These are phyloP conservation scores for Venturia nashicola DNA, from an alignment of 2,329 filamentous ascomycete genomes.

Conservation along the genomic window DNA sequence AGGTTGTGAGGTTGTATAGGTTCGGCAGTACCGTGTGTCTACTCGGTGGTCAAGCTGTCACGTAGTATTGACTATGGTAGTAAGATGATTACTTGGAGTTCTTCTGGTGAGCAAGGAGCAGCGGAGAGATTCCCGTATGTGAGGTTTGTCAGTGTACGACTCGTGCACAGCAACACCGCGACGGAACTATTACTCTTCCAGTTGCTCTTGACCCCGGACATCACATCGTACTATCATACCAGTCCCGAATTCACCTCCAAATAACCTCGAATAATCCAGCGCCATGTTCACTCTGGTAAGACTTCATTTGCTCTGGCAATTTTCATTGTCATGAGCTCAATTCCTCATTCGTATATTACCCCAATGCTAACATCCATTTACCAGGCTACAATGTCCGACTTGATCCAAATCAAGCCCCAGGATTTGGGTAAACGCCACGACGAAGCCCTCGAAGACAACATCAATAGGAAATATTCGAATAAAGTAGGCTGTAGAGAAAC, in stretches of 20 bases:
- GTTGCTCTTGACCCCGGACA: too few species aligned
- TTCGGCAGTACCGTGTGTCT: not conserved
- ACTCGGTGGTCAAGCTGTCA: not conserved
- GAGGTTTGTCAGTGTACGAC: not conserved
- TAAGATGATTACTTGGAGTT: too few species aligned
- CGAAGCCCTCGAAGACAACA: conserved; percentile 86
- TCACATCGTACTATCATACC: too few species aligned
- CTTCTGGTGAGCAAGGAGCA: not conserved
- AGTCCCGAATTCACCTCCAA: not conserved
- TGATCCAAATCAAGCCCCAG: conserved; percentile 82
- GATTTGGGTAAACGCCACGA: conserved; percentile 77
- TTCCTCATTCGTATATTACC: not conserved
- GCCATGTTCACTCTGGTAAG: conserved; percentile 11
- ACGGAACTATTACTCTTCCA: too few species aligned
- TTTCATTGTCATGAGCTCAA: not conserved
- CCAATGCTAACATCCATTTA: not conserved
- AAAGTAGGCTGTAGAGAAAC: conserved; percentile 41
- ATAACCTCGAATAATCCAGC: not conserved
- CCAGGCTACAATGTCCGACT: conserved; percentile 84
- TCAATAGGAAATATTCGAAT: conserved; percentile 94
- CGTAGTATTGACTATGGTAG: not conserved
- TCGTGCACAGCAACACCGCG: not conserved
- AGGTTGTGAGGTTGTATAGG: not conserved
- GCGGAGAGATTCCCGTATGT: not conserved
- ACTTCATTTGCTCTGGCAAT: not conserved